Base-by-base conservation (phyloP, 2,329 filamentous ascomycete species). In the Epichloe typhina region DNA sequence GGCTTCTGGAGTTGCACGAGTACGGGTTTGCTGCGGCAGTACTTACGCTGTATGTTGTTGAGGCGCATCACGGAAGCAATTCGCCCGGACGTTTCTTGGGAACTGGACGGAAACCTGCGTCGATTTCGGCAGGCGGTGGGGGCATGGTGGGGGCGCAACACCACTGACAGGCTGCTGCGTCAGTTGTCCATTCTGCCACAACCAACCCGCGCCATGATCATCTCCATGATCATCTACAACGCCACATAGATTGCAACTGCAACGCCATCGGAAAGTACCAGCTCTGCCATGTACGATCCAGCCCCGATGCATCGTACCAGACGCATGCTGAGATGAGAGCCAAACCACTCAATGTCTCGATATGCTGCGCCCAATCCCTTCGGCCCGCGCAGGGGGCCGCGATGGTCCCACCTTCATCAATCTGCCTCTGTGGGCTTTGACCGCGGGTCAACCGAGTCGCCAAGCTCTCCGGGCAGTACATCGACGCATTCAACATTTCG, bases 371-470 rank as follows among this genome's bases (percentile, higher is more conserved):
- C 60, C 49, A 60, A 66, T 38, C 64, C 69, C 52, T 65, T 69
- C 56, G 67, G 67, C 57, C 63, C 72, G 53, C 73, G 72, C 55
- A 74, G 67, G 61, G 66, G 67, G 40, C 66, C 70, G 51, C 73
- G 71, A 55, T 76, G 74, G 74, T 69, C 72, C 47, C 76, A 77
- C 57, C 67, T 79, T 47, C 73, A 75, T 42, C 75, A 79, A 55
- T 66, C 73, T 59, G 76, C 73, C 63, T 69, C 63, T 47, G 66
- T 68, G 33, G 73, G 69, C 61, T 59, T 69, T 56, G 75, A 79
- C 53, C 67, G 68, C 55, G 58, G 64, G 51, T 62, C 62, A 42
- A 53, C 63, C 48, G 69, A 71, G 23, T 64, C 66, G 9, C 66
- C 69, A 4, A 64, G 62, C 31, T 79, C 75, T 3, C 71, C 72